Evolutionary conservation across 1,139 yeast species (phyloP).

Genomic region (Suhomyces choctaworum): DNA sequence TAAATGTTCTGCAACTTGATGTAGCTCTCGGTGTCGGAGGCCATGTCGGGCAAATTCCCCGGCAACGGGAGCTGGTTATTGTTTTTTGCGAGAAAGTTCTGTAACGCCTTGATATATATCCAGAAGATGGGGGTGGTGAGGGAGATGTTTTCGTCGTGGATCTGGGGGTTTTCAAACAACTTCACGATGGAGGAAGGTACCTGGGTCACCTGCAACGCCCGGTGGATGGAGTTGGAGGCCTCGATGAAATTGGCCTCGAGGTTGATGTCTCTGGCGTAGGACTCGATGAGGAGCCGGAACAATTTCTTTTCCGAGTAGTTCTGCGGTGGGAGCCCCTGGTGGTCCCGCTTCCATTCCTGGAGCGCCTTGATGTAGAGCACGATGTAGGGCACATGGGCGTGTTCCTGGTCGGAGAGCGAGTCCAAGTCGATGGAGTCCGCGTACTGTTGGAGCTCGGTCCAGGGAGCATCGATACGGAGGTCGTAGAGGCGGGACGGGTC

Average conservation of each 20-base stretch:
- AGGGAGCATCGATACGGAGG: conserved; percentile 69
- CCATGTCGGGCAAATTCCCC: conserved; percentile 88
- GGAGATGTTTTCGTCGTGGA: conserved; percentile 19
- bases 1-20: conserved; percentile 60
- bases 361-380: conserved; percentile 62
- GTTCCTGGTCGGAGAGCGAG: conserved; percentile 48
- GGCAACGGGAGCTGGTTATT: conserved; percentile 61
- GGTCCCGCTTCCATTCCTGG: conserved; percentile 41
- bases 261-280: conserved; percentile 36
- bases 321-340: conserved; percentile 39
- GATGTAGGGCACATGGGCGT: conserved; percentile 74
- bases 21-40: conserved; percentile 68
- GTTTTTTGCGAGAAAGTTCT: conserved; percentile 43
- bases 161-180: conserved; percentile 30
- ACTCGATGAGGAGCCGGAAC: conserved; percentile 44
- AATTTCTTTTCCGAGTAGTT: conserved; percentile 48
- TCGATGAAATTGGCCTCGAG: conserved; percentile 69
- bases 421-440: conserved; percentile 53
- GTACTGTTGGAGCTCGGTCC: conserved; percentile 65
- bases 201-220: conserved; percentile 47
- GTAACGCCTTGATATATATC: conserved; percentile 59
- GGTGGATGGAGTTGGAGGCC: conserved; percentile 58
- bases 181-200: conserved; percentile 39
- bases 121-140: conserved; percentile 50
- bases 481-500: conserved; percentile 64